These are phyloP conservation scores for Zygosaccharomyces kombuchaensis DNA, from an alignment of 805 yeast genomes.

Conservation along the genomic window DNA sequence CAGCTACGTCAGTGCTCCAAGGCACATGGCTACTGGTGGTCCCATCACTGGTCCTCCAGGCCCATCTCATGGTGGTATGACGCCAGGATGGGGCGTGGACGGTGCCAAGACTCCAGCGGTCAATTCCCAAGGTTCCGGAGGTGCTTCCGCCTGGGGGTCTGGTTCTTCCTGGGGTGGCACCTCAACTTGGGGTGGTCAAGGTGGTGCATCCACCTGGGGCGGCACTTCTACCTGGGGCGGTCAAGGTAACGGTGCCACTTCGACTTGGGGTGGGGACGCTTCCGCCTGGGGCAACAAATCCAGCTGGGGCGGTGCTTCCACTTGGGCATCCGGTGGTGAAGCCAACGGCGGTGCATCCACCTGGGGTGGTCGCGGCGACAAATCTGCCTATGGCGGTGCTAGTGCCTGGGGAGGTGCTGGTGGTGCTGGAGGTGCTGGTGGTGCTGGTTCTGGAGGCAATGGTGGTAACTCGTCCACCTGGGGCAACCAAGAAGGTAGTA, in stretches of 20 bases:
- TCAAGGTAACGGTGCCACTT: slow-evolving; percentile 36
- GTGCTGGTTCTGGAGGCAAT: slow-evolving; percentile 15
- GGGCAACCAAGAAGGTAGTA: slow-evolving; percentile 31
- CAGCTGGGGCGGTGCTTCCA: slow-evolving; percentile 47
- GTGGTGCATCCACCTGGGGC: slow-evolving; percentile 32
- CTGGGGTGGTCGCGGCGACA: slow-evolving; percentile 41
- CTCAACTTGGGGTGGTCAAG: slow-evolving; percentile 38
- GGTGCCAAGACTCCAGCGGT: slow-evolving; percentile 45
- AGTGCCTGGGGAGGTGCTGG: slow-evolving; percentile 40
- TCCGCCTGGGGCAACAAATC: slow-evolving; percentile 37
- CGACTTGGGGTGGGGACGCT: slow-evolving; percentile 38
- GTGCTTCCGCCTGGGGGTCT: slow-evolving; percentile 35
- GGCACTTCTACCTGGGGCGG: slow-evolving; percentile 43
- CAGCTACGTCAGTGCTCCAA: slow-evolving; percentile 34
- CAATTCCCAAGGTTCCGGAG: slow-evolving; percentile 33
- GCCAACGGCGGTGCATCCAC: slow-evolving; percentile 42
- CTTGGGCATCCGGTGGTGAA: slow-evolving; percentile 40
- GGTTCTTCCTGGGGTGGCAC: slow-evolving; percentile 43
- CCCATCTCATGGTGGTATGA: slow-evolving; percentile 41
- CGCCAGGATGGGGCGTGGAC: slow-evolving; percentile 54
- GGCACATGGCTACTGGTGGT: slow-evolving; percentile 33
- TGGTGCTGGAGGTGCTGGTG: slow-evolving; percentile 8
- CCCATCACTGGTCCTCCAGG: slow-evolving; percentile 34
- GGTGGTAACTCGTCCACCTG: slow-evolving; percentile 43
- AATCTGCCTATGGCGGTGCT: slow-evolving; percentile 39